Conservation (phyloP, 768 basidiomycete genomes). For the Collybia mongolica region DNA sequence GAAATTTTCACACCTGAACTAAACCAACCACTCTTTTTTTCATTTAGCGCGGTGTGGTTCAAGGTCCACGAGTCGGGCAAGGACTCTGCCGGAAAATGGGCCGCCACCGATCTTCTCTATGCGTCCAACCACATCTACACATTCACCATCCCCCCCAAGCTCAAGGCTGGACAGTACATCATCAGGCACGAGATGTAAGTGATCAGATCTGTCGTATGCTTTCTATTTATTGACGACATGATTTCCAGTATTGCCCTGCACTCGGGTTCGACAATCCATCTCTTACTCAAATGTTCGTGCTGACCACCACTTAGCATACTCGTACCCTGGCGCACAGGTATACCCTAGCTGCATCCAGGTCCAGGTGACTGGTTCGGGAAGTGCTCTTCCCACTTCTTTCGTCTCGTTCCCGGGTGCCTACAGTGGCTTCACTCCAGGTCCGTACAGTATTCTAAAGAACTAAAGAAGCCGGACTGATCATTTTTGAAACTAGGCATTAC, state of each 20-base stretch:
- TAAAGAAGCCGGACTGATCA: not conserved
- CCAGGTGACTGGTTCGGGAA: conserved; percentile 44
- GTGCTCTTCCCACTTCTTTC: conserved; percentile 39
- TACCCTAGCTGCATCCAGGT: conserved; percentile 49
- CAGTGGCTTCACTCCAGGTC: conserved; percentile 29
- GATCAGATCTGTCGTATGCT: not conserved
- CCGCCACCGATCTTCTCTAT: conserved; percentile 36
- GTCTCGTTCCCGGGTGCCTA: conserved; percentile 52
- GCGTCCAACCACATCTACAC: conserved; percentile 40
- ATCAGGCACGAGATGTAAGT: conserved; percentile 46
- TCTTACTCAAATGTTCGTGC: not conserved
- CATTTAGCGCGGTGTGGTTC: conserved; percentile 48
- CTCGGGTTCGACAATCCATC: conserved; percentile 19
- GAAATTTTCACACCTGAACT: too few species aligned
- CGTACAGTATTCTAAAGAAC: not conserved
- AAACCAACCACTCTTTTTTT: not conserved
- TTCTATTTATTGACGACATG: not conserved
- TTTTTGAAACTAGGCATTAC: conserved; percentile 21
- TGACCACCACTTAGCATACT: conserved; percentile 20
- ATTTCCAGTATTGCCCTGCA: conserved; percentile 37
- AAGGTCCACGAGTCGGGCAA: conserved; percentile 49
- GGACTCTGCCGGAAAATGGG: conserved; percentile 42
- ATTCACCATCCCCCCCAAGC: conserved; percentile 44
- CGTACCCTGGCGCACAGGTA: conserved; percentile 41
- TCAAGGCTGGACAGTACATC: conserved; percentile 47